Conservation (phyloP, 139 green algal species). For the Chlorella sp. region DNA sequence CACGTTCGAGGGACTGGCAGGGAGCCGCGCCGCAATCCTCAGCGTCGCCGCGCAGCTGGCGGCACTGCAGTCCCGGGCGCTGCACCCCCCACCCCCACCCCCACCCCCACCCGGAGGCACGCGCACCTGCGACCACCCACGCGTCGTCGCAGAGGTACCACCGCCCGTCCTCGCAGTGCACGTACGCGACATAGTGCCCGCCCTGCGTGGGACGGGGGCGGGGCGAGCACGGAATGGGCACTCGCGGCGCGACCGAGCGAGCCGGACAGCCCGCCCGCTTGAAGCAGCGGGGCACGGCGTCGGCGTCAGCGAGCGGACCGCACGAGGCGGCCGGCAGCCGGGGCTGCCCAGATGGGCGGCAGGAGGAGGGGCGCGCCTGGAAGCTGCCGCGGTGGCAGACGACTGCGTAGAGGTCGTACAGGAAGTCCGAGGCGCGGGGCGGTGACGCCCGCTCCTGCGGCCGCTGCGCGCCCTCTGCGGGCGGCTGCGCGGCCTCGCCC, state of each 20-base stretch:
- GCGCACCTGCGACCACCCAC: constrained; percentile 53
- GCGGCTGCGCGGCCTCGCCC: too few relatives aligned
- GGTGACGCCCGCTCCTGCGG: neutral
- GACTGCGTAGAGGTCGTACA: constrained; percentile 86
- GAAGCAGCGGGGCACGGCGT: too few relatives aligned
- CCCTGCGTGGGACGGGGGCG: constrained; percentile 42
- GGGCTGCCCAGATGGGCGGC: too few relatives aligned
- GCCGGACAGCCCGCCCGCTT: too few relatives aligned
- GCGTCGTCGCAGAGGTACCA: constrained; percentile 91
- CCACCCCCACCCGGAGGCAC: neutral
- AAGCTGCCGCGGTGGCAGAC: constrained; percentile 77
- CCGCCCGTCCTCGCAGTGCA: constrained; percentile 44
- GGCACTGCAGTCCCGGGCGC: neutral
- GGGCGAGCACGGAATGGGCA: neutral
- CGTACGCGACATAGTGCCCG: constrained; percentile 86
- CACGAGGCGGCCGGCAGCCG: too few relatives aligned
- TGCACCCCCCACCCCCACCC: neutral
- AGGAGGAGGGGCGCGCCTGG: constrained; percentile 18
- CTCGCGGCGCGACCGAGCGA: too few relatives aligned
- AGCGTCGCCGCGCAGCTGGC: neutral
- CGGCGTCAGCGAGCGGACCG: too few relatives aligned
- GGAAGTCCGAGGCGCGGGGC: neutral
- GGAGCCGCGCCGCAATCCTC: neutral
- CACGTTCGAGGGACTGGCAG: neutral
- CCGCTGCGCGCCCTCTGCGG: neutral